Percentiles rank a stretch among this genome's conserved stretches.
phyloP scores from a whole-genome alignment of 2,329 filamentous ascomycete genomes.

The Cladosporium sp. region DNA sequence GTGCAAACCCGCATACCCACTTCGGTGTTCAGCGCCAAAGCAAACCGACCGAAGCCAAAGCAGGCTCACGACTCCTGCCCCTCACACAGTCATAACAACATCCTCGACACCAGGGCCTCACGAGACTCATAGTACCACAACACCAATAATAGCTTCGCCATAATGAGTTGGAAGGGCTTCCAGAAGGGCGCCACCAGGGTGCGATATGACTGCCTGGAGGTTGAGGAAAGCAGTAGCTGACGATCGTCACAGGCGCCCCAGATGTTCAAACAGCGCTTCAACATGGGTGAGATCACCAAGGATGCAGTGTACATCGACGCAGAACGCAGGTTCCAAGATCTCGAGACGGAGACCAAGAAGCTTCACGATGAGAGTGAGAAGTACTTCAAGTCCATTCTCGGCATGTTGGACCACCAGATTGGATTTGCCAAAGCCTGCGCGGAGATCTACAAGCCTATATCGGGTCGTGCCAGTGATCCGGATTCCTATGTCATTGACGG shows the following conservation, averaged over 20 bases:
- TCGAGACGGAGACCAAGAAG: slow-evolving; percentile 93
- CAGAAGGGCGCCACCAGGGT: slow-evolving; percentile 83
- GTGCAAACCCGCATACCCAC: slow-evolving; percentile 12
- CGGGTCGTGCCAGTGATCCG: slow-evolving; percentile 88
- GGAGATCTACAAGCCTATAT: slow-evolving; percentile 97
- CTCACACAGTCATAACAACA: background rate
- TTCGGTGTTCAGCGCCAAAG: background rate
- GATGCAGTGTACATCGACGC: slow-evolving; percentile 92
- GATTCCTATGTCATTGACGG: slow-evolving; percentile 74
- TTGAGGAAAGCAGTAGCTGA: slow-evolving; percentile 15
- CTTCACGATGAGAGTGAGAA: slow-evolving; percentile 95
- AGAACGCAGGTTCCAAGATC: slow-evolving; percentile 85
- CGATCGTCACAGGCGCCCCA: slow-evolving; percentile 64
- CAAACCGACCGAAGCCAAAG: background rate
- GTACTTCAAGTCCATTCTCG: slow-evolving; percentile 96
- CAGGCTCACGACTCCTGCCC: background rate
- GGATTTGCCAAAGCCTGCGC: slow-evolving; percentile 94
- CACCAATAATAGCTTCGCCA: slow-evolving; percentile 17
- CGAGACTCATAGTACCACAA: background rate
- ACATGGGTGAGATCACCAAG: slow-evolving; percentile 91
- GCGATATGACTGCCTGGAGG: slow-evolving; percentile 32
- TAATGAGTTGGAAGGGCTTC: slow-evolving; percentile 96
- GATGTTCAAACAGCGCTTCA: slow-evolving; percentile 85
- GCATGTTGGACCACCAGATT: slow-evolving; percentile 96
- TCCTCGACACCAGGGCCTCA: background rate